phyloP scores from a whole-genome alignment of 2,329 filamentous ascomycete genomes.

The Colletotrichum destructivum region DNA sequence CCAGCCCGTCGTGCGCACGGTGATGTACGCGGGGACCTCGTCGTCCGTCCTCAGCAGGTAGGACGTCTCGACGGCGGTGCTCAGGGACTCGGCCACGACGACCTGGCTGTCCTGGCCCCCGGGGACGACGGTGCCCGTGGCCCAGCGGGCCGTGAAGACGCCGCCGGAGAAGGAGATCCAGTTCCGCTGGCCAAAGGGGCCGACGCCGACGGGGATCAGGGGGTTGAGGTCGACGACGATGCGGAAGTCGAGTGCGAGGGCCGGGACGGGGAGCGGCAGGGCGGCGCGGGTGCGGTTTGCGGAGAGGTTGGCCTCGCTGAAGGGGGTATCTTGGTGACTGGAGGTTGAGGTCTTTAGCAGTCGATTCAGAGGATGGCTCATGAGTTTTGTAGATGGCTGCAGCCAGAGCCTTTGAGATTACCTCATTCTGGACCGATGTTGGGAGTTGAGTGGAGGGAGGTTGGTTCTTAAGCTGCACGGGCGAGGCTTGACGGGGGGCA shows the following conservation, averaged over 20 bases:
- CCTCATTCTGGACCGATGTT: constrained; percentile 22
- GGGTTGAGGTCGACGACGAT: constrained; percentile 63
- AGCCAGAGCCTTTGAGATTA: not conserved
- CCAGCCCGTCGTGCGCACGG: constrained; percentile 59
- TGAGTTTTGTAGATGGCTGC: too few species aligned
- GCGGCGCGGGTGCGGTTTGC: constrained; percentile 59
- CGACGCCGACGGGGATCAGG: constrained; percentile 58
- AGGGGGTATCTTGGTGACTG: constrained; percentile 13
- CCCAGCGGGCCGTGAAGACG: constrained; percentile 64
- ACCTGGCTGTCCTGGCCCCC: constrained; percentile 56
- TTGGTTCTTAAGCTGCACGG: not conserved
- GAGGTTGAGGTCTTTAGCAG: not conserved
- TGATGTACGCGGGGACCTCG: constrained; percentile 56
- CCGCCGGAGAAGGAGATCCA: constrained; percentile 65
- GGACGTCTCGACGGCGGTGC: constrained; percentile 59
- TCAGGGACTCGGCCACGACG: constrained; percentile 48
- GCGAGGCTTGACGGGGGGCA: not conserved
- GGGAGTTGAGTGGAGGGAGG: not conserved
- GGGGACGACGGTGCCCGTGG: constrained; percentile 61
- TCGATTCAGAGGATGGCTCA: too few species aligned
- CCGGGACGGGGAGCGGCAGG: constrained; percentile 61
- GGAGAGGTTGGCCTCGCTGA: constrained; percentile 32
- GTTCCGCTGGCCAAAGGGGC: constrained; percentile 60
- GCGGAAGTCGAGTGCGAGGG: constrained; percentile 65
- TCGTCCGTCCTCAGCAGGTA: constrained; percentile 66